These are phyloP conservation scores for Brassica hybrid DNA, from an alignment of 441 rosid genomes.

Conservation along the genomic window DNA sequence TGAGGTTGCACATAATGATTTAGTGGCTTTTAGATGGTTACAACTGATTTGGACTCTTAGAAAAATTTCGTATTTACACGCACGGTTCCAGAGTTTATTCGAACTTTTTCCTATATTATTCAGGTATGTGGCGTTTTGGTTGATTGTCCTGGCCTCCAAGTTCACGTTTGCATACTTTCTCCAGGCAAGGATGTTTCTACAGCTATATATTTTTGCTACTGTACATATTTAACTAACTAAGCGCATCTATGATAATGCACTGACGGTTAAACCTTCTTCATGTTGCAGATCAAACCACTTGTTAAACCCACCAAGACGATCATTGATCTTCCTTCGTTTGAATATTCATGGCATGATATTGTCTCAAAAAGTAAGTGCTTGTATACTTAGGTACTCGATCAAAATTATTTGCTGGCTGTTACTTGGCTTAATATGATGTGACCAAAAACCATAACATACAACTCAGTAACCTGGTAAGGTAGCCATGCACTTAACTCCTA, in stretches of 20 bases:
- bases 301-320: conserved; percentile 76
- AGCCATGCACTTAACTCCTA: too few relatives aligned
- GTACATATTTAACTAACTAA: conserved; percentile 21
- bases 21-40: conserved; percentile 12
- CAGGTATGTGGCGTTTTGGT: conserved; percentile 97
- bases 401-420: background rate
- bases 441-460: too few relatives aligned
- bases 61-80: conserved; percentile 12
- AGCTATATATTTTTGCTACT: conserved; percentile 27
- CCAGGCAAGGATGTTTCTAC: conserved; percentile 66
- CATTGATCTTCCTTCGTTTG: conserved; percentile 49
- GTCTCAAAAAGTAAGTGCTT: conserved; percentile 81
- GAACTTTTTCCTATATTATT: conserved; percentile 28
- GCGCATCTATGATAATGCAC: conserved; percentile 12
- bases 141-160: conserved; percentile 87
- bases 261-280: conserved; percentile 32
- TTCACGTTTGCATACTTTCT: conserved; percentile 97
- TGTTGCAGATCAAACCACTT: conserved; percentile 91
- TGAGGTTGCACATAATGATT: conserved; percentile 10
- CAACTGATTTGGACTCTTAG: conserved; percentile 29
- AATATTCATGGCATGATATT: conserved; percentile 97
- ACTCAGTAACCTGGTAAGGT: too few relatives aligned
- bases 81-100: conserved; percentile 19
- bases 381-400: background rate
- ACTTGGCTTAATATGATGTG: conserved; percentile 1